Base-by-base conservation (phyloP, 75 land plant species). In the Picea sitchensis region DNA sequence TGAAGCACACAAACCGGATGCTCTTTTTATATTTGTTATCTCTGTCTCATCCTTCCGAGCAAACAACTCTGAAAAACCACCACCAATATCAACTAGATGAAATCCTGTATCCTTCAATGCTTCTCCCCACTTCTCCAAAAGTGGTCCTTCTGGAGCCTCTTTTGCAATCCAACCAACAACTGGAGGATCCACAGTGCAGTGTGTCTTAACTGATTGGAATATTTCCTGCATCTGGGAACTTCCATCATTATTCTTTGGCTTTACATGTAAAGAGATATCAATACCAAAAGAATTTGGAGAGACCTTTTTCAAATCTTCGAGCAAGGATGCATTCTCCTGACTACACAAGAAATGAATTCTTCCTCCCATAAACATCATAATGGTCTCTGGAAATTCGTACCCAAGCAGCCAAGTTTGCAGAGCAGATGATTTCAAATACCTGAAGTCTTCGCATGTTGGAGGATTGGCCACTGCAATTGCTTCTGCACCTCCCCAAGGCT, bases 331-430 rank as follows among this genome's bases (percentile, higher is more conserved):
- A 76, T 82, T 87, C 76, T 87, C 82, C 15, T 77, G 83, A 58
- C 79, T 79, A 76, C 89, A 85, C 60, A 87, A 58, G 14, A 87
- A 31, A 65, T 87, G 89, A 67, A 87, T 71, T 38, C 61, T 67
- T 41, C 79, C 81, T 31, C 75, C 82, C 75, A 86, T 32, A 65
- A 87, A 87, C 61, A 87, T 84, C 84, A 87, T 79, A 51, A 87
- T 63, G 9, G 89, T 87, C 75, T 87, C 88, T 15, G 88, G 88
- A 58, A 87, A 87, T 81, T 87, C 89, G 71, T 72, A 85, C 30
- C 89, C 89, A 47, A 87, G 72, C 60, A 87, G 72, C 89, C 89
- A 87, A 14, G 76, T 86, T 57, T 85, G 87, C 76, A 87, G 87
- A 72, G 89, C 88, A 63, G 89, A 79, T 26, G 89, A 87, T 67